Base-by-base conservation (phyloP, 352 stramenopile species). In the Pythium rishiriense region DNA sequence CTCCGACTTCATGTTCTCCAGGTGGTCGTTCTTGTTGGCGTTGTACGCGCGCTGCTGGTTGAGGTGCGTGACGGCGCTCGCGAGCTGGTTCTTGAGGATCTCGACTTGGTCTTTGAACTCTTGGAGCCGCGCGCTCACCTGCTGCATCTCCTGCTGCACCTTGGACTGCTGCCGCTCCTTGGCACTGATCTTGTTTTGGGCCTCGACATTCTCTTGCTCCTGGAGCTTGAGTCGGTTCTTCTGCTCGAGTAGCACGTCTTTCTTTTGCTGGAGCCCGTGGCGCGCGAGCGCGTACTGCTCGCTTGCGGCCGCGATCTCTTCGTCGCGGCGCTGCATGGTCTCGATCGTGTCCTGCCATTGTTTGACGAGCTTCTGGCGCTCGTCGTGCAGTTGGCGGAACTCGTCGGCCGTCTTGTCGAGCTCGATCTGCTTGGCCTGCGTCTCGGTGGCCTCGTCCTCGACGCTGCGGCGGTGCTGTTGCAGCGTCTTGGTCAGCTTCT, bases 341-440 rank as follows among this genome's bases (percentile, higher is more conserved):
- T 96, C 90, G 48, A 99, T 96, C 3, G 91, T 97, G 46, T 93
- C 87, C 74, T 98, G 92, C 96, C 94, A 98, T 67, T 98, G 90
- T 52, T 85, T 68, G n/a, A 98, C 84, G 17, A 98, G 90, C 64
- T 97, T 83, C 54, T 97, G 92, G 33, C 95, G 83, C 75, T 99
- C 96, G 47, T 87, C 79, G 64, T 99, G 96, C 41, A 98, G 83
- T 54, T 78, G 81, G 21, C 91, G 91, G 64, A 98, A 99, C 55
- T 97, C 93, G 22, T 97, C 86, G 0, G 95, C 94, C 1, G 96
- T 97, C 69, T 97, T 97, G 71, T 98, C 94, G 14, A 99, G 75
- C 69, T 98, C 96, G 51, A 98, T 98, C 76, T 99, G 93, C 61
- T 97, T 97, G 8, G 93, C 91, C 50, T 97, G 87, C n/a, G 92